phyloP scores from a whole-genome alignment of 352 stramenopile genomes.

The Globisporangium alternatum region DNA sequence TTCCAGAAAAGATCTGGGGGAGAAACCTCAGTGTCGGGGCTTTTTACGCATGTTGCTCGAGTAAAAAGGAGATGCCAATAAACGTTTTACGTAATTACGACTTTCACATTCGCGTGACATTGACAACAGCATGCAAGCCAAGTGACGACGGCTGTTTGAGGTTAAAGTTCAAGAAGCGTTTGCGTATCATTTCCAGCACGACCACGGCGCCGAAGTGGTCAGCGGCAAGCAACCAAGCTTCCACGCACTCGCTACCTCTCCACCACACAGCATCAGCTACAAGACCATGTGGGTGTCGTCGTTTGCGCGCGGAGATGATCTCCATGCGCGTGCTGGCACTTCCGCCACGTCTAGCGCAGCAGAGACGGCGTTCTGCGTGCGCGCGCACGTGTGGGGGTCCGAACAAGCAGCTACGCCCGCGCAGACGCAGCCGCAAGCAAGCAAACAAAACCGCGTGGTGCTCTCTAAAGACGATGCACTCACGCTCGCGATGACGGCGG shows the following conservation, averaged over 20 bases:
- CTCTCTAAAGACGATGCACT: constrained; percentile 26
- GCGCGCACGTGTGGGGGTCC: constrained; percentile 34
- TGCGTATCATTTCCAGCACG: constrained; percentile 29
- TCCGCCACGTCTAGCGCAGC: background rate
- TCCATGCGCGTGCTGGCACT: background rate
- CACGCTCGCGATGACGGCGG: constrained; percentile 31
- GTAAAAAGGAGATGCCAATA: background rate
- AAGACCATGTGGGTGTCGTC: constrained; percentile 54
- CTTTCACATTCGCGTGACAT: constrained; percentile 15
- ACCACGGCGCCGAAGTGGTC: background rate
- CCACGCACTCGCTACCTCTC: background rate
- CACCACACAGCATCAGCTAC: constrained; percentile 1
- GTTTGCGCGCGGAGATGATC: constrained; percentile 25
- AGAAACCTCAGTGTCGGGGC: background rate
- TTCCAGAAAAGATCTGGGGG: constrained; percentile 17
- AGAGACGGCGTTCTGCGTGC: constrained; percentile 15
- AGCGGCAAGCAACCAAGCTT: background rate
- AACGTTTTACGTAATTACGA: constrained; percentile 14
- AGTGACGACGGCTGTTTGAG: background rate
- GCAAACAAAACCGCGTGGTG: background rate
- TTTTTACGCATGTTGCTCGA: constrained; percentile 20
- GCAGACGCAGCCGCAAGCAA: background rate
- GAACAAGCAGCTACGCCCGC: background rate
- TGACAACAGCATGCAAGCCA: background rate
- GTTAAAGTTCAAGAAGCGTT: constrained; percentile 21